Evolutionary conservation across 2,329 filamentous ascomycete genomes (phyloP).

Genomic region (Hymenoscyphus fraxineus): DNA sequence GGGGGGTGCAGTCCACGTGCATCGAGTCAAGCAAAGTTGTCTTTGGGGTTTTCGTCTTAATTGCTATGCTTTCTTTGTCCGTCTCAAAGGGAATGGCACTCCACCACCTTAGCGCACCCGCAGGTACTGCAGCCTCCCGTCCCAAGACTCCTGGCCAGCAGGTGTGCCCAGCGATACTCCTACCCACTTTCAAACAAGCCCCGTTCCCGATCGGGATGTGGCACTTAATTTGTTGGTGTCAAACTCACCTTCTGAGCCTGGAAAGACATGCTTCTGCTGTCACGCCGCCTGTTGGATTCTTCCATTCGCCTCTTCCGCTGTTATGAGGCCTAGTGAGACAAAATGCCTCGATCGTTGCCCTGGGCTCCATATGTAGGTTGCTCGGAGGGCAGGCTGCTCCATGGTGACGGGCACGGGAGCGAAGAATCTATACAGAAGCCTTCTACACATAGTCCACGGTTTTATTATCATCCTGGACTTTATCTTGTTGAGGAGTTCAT

Average conservation of each 20-base stretch:
- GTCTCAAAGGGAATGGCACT: conserved; percentile 34
- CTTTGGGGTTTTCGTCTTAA: conserved; percentile 18
- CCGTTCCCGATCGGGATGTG: conserved; percentile 30
- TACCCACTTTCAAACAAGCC: conserved; percentile 34
- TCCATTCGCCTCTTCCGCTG: conserved; percentile 26
- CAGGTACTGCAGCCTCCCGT: conserved; percentile 47
- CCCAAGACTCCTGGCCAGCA: conserved; percentile 33
- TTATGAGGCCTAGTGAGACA: conserved; percentile 29
- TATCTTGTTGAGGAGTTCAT: conserved; percentile 13
- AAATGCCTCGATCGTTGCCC: conserved; percentile 31
- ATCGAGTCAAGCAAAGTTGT: conserved; percentile 49
- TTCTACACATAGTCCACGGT: conserved; percentile 28
- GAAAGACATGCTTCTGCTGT: conserved; percentile 26
- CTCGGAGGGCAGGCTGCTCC: conserved; percentile 26
- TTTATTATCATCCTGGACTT: conserved; percentile 23
- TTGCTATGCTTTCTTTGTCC: conserved; percentile 44
- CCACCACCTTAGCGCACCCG: conserved; percentile 35
- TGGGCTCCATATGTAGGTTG: conserved; percentile 27
- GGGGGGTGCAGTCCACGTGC: conserved; percentile 44
- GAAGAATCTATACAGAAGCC: conserved; percentile 31
- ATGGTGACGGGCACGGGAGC: conserved; percentile 31
- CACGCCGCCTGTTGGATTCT: conserved; percentile 27
- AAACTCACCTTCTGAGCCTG: conserved; percentile 31
- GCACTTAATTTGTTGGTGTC: conserved; percentile 31
- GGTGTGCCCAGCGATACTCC: conserved; percentile 25